phyloP scores from a whole-genome alignment of 2,329 filamentous ascomycete species.

The Pezizomycotina sp. region DNA sequence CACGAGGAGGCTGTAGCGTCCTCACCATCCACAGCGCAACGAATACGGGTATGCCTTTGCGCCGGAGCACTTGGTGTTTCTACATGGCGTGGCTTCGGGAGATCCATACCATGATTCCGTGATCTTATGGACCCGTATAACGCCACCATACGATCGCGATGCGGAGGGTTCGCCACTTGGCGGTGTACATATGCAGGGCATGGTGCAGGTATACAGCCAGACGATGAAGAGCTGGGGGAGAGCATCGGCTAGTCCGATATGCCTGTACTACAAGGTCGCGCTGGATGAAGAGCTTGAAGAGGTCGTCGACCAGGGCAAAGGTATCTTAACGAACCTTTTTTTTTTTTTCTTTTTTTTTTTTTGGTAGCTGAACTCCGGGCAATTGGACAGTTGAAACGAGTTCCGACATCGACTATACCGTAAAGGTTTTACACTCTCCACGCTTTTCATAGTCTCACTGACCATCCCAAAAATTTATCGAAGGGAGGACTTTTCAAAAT shows the following conservation, averaged over 20 bases:
- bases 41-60: constrained; percentile 32
- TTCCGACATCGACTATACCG: constrained; percentile 57
- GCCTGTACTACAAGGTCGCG: constrained; percentile 47
- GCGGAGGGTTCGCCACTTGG: too few relatives aligned
- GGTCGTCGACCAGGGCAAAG: constrained; percentile 40
- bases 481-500: too few relatives aligned
- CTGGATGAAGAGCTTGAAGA: constrained; percentile 33
- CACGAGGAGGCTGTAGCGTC: too few relatives aligned
- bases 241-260: constrained; percentile 45
- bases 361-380: too few relatives aligned
- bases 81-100: constrained; percentile 42
- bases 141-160: too few relatives aligned
- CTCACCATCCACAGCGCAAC: too few relatives aligned
- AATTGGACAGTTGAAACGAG: constrained; percentile 53
- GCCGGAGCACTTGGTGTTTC: constrained; percentile 41
- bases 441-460: too few relatives aligned
- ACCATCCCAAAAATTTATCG: too few relatives aligned
- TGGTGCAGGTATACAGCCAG: constrained; percentile 33
- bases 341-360: too few relatives aligned
- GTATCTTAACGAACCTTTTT: too few relatives aligned
- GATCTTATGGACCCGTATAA: constrained; percentile 32
- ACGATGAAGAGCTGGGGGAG: constrained; percentile 36
- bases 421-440: too few relatives aligned
- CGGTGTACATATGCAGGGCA: too few relatives aligned
- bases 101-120: constrained; percentile 32